A percentile compares a stretch with the other conserved stretches of the same genome.
Evolutionary conservation across 208 protist species (phyloP).

Genomic region (Naegleria lovaniensis): DNA sequence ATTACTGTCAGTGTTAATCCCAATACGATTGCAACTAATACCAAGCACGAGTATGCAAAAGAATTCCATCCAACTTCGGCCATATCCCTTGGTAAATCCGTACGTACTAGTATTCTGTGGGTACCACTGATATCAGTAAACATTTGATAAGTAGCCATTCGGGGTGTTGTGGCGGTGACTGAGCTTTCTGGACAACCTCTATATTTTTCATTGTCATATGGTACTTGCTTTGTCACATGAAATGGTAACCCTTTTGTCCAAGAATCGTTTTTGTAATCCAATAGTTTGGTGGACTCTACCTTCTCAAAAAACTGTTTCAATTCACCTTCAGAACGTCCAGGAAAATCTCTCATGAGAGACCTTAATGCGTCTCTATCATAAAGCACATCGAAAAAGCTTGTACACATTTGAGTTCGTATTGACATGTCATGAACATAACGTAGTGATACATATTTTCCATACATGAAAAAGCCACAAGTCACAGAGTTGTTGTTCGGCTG

Average conservation of each 20-base stretch:
- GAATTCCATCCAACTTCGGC: neutral
- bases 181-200: neutral
- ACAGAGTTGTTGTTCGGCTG: neutral
- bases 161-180: too few species aligned
- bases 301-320: neutral
- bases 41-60: neutral
- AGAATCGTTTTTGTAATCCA: neutral
- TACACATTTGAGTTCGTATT: neutral
- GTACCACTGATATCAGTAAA: neutral
- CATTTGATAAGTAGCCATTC: constrained; percentile 6
- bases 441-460: neutral
- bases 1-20: neutral
- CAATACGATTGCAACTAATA: neutral
- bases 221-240: neutral
- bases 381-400: neutral
- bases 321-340: neutral
- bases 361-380: neutral
- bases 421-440: neutral
- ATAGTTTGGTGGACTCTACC: neutral
- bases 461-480: neutral
- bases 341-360: neutral
- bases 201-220: neutral
- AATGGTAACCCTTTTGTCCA: neutral
- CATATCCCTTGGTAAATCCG: neutral
- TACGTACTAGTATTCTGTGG: neutral